Percentiles rank a stretch among this genome's conserved stretches.
Evolutionary conservation across 495 filamentous ascomycete species (phyloP).

Genomic region (Apodospora peruviana): DNA sequence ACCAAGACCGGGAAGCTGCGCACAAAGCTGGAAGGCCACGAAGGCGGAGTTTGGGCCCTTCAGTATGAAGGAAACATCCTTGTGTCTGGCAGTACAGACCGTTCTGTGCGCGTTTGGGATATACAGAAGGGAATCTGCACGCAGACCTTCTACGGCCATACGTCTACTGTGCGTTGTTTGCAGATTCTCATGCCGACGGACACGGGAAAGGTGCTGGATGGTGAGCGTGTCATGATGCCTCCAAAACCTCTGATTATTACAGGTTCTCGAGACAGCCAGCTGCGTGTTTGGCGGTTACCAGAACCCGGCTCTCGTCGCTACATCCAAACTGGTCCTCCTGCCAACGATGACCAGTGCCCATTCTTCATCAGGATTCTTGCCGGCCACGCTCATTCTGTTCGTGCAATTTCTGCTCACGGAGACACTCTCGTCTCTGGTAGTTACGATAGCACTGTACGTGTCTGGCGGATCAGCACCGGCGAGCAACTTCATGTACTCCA

Average conservation of each 20-base stretch:
- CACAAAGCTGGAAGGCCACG: constrained; percentile 81
- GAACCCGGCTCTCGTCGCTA: constrained; percentile 66
- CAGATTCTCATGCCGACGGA: constrained; percentile 88
- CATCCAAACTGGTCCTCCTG: constrained; percentile 67
- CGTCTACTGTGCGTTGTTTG: constrained; percentile 91
- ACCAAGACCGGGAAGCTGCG: constrained; percentile 87
- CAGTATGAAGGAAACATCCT: constrained; percentile 93
- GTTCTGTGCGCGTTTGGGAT: constrained; percentile 96
- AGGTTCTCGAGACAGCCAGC: constrained; percentile 88
- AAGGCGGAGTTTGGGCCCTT: constrained; percentile 96
- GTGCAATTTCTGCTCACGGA: constrained; percentile 91
- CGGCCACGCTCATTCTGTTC: constrained; percentile 92
- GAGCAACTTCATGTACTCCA: constrained; percentile 82
- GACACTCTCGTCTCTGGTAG: constrained; percentile 98
- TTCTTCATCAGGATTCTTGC: constrained; percentile 86
- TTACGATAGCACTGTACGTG: constrained; percentile 92
- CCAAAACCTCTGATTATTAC: constrained; percentile 94
- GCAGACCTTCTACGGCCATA: constrained; percentile 95
- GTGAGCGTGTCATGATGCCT: constrained; percentile 80
- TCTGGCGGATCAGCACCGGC: constrained; percentile 96
- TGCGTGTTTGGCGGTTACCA: constrained; percentile 95
- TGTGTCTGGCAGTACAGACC: constrained; percentile 94
- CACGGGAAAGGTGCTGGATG: constrained; percentile 64
- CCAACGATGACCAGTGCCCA: constrained; percentile 79
- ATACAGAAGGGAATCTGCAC: constrained; percentile 86